Conservation (phyloP, 352 stramenopile species). For the Vaucheria bursata region DNA sequence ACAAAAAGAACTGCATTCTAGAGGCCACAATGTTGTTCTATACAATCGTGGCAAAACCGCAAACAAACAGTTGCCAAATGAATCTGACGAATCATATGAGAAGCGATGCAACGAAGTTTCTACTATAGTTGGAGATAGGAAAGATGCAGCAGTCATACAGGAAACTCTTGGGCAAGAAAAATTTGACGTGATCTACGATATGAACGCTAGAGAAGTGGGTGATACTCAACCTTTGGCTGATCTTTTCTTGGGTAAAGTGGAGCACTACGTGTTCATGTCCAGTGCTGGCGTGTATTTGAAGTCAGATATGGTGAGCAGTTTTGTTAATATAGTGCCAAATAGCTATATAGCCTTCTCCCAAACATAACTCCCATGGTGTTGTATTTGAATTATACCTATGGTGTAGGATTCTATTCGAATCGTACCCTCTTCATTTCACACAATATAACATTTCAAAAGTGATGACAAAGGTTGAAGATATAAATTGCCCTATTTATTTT, state of each 20-base stretch:
- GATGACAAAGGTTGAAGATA: no score
- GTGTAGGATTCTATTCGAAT: no score
- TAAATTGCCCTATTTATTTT: no score
- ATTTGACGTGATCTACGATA: constrained; percentile 51
- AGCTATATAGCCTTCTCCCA: no score
- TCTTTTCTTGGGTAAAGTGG: constrained; percentile 44
- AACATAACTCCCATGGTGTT: no score
- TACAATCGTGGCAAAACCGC: constrained; percentile 52
- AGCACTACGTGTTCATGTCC: constrained; percentile 52
- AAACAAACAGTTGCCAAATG: constrained; percentile 46
- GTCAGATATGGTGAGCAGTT: constrained; percentile 39
- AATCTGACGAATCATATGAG: constrained; percentile 34
- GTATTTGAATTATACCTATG: no score
- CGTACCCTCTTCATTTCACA: no score
- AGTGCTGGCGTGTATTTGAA: constrained; percentile 50
- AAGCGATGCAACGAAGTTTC: constrained; percentile 44
- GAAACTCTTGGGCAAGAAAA: constrained; percentile 34
- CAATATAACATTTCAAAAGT: no score
- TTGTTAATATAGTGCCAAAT: no score
- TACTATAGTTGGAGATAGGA: constrained; percentile 51
- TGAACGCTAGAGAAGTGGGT: constrained; percentile 48
- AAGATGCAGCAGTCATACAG: constrained; percentile 42
- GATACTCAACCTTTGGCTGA: constrained; percentile 48
- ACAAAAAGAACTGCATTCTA: constrained; percentile 48
- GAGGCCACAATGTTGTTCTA: constrained; percentile 48